phyloP scores from a whole-genome alignment of 108 stramenopile genomes.

The Chaetoceros muelleri region DNA sequence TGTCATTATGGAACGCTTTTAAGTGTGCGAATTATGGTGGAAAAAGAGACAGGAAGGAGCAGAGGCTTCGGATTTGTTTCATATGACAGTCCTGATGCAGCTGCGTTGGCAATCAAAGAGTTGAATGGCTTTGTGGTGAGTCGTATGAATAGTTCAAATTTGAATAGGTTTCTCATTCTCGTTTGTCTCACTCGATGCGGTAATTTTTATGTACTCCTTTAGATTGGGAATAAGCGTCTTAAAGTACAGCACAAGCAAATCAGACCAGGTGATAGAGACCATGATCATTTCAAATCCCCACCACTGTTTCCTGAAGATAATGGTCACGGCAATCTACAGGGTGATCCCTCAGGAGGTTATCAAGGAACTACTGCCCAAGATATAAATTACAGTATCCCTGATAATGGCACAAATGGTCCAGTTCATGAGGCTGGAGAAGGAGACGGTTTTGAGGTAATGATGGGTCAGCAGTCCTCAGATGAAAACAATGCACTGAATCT shows the following conservation, averaged over 20 bases:
- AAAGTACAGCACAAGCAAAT: slow-evolving; percentile 79
- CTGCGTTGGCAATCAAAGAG: slow-evolving; percentile 88
- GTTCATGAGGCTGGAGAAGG: background rate
- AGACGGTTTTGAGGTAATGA: background rate
- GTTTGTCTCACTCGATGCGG: background rate
- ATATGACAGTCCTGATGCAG: slow-evolving; percentile 81
- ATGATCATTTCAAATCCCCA: no score
- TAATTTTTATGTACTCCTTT: background rate
- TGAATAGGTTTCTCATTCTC: background rate
- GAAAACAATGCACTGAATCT: background rate
- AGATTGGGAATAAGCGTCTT: slow-evolving; percentile 83
- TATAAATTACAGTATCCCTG: no score
- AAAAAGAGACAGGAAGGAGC: slow-evolving; percentile 87
- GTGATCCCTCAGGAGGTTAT: no score
- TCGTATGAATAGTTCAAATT: slow-evolving; percentile 8
- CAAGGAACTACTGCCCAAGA: no score
- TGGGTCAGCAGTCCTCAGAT: background rate
- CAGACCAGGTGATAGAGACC: background rate
- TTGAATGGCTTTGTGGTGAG: slow-evolving; percentile 86
- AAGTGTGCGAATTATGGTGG: slow-evolving; percentile 95
- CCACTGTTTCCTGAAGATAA: no score
- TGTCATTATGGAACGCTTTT: slow-evolving; percentile 80
- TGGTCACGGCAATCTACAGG: no score
- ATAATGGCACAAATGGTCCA: no score
- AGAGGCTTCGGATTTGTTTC: slow-evolving; percentile 97